Percentiles rank a stretch among this genome's conserved stretches.
Conservation (phyloP, 139 green algal genomes). For the Chlamydomonas sphaeroides region DNA sequence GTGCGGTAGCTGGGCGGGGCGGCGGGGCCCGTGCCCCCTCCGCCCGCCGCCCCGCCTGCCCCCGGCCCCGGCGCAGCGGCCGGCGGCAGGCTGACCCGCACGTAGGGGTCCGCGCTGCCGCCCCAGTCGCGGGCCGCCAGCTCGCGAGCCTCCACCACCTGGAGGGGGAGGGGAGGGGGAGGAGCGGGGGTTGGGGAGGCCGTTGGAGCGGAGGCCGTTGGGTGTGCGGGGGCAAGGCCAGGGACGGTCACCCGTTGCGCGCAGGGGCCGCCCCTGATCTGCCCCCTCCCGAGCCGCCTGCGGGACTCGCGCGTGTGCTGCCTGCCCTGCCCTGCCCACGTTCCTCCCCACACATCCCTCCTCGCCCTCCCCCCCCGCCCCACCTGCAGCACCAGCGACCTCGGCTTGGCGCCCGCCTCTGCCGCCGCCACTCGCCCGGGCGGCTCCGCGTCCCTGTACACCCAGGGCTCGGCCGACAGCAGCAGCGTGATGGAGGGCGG, state of each 20-base stretch:
- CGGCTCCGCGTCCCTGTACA: conserved; percentile 24
- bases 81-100: conserved; percentile 33
- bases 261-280: no score
- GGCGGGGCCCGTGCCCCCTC: no score
- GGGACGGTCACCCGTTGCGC: no score
- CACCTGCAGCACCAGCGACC: conserved; percentile 60
- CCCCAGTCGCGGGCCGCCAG: conserved; percentile 46
- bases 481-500: conserved; percentile 36
- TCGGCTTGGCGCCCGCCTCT: conserved; percentile 1
- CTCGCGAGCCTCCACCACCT: conserved; percentile 34
- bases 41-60: no score
- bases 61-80: no score
- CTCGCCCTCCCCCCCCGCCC: conserved; percentile 26
- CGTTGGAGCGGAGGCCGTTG: no score
- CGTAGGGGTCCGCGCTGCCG: conserved; percentile 48
- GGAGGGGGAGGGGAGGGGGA: background rate
- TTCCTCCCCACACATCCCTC: no score
- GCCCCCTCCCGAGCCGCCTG: no score
- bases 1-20: conserved; percentile 48
- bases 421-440: background rate
- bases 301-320: no score
- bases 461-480: conserved; percentile 50
- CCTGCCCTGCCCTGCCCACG: no score
- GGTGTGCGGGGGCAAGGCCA: no score
- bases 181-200: background rate